These are phyloP conservation scores for Fusarium dlaminii DNA, from an alignment of 2,329 filamentous ascomycete species.

Conservation along the genomic window DNA sequence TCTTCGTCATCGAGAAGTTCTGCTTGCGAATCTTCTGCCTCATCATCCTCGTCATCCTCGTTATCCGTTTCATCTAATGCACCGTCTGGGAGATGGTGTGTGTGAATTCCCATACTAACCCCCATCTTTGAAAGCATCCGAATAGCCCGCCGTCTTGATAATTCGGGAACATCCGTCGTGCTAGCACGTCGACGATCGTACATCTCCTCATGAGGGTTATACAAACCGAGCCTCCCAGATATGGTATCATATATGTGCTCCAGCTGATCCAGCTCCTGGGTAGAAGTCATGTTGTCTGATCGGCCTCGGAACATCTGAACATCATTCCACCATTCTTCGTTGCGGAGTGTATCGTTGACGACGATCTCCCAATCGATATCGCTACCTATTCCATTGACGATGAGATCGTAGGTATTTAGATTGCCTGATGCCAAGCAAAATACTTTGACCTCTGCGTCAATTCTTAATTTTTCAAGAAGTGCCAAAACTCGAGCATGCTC, in stretches of 20 bases:
- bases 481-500: constrained; percentile 77
- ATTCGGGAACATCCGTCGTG: constrained; percentile 67
- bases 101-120: constrained; percentile 77
- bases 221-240: constrained; percentile 53
- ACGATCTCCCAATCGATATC: constrained; percentile 65
- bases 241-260: constrained; percentile 56
- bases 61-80: constrained; percentile 59
- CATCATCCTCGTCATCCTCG: constrained; percentile 46
- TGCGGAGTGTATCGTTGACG: constrained; percentile 72
- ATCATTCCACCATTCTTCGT: constrained; percentile 86
- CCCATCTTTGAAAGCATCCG: constrained; percentile 64
- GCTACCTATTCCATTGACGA: constrained; percentile 74
- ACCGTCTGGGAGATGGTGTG: constrained; percentile 73
- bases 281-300: constrained; percentile 49
- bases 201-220: constrained; percentile 53
- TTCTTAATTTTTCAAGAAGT: constrained; percentile 81
- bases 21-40: constrained; percentile 46
- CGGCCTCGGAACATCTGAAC: constrained; percentile 65
- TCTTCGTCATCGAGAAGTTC: constrained; percentile 46
- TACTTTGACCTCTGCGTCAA: constrained; percentile 80
- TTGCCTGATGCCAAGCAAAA: constrained; percentile 83
- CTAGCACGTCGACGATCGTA: constrained; percentile 53
- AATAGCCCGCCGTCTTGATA: constrained; percentile 69
- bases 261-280: constrained; percentile 56
- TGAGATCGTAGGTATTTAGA: constrained; percentile 77